Conservation (phyloP, 2,329 filamentous ascomycete genomes). For the Pseudonectria foliicola region DNA sequence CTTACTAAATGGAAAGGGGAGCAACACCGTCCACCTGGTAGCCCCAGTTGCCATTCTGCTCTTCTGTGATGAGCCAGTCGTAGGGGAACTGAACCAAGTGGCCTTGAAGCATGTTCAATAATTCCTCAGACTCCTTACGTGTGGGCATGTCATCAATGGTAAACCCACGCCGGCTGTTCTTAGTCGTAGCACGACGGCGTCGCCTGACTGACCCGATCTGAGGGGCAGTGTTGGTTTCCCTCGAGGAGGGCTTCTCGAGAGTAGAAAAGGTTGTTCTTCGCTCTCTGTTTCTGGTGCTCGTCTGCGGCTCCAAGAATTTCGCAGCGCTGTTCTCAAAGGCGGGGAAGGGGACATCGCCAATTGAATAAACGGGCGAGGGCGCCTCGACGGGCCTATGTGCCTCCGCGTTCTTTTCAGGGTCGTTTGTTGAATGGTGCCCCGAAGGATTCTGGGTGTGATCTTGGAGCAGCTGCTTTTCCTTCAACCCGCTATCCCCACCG, state of each 20-base stretch:
- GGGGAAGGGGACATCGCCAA: constrained; percentile 41
- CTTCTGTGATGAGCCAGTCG: constrained; percentile 89
- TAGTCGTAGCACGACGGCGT: constrained; percentile 63
- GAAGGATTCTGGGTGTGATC: constrained; percentile 12
- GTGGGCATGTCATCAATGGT: constrained; percentile 69
- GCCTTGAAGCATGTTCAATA: constrained; percentile 77
- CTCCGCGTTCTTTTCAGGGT: constrained; percentile 19
- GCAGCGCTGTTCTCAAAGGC: constrained; percentile 33
- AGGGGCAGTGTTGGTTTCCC: constrained; percentile 23
- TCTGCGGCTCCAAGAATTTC: constrained; percentile 27
- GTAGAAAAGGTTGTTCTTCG: constrained; percentile 52
- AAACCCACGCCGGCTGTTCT: constrained; percentile 57
- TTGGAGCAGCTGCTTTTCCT: constrained; percentile 37
- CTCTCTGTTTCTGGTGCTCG: constrained; percentile 34
- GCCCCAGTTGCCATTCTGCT: constrained; percentile 90
- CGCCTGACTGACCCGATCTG: constrained; percentile 47
- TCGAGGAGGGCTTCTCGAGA: constrained; percentile 40
- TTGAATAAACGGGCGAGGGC: constrained; percentile 35
- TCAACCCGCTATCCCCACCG: constrained; percentile 20
- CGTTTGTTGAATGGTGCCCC: constrained; percentile 11
- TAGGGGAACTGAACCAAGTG: constrained; percentile 90
- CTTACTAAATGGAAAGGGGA: constrained; percentile 94
- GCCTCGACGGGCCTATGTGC: constrained; percentile 26
- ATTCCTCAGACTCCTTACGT: constrained; percentile 69
- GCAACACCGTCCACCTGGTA: constrained; percentile 95